Conservation (phyloP, 768 basidiomycete genomes). For the Psilocybe cyanescens region DNA sequence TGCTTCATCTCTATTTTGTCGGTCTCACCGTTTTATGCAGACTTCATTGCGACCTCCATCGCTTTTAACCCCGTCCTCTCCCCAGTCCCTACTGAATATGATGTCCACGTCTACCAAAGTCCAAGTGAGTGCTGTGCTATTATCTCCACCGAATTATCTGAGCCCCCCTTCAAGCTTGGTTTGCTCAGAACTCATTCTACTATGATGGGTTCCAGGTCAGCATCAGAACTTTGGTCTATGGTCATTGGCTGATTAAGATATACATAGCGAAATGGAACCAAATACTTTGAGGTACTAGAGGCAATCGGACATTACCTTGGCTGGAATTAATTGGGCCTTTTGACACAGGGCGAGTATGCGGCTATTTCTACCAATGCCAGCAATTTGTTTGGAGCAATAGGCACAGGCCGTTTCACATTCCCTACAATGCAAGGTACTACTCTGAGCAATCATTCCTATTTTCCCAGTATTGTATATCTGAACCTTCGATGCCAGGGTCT, state of each 20-base stretch:
- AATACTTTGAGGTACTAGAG: conserved; percentile 54
- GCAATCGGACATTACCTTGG: too few species aligned
- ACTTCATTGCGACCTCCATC: conserved; percentile 58
- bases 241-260: too few species aligned
- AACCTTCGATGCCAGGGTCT: conserved; percentile 36
- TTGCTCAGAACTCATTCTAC: conserved; percentile 43
- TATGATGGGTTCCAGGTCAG: conserved; percentile 40
- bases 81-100: conserved; percentile 55
- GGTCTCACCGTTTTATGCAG: conserved; percentile 29
- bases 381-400: conserved; percentile 48
- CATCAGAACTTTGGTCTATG: neutral
- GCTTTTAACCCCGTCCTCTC: conserved; percentile 46
- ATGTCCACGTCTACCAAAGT: conserved; percentile 62
- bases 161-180: conserved; percentile 35
- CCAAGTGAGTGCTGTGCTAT: conserved; percentile 39
- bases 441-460: neutral
- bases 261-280: conserved; percentile 58
- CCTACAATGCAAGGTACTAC: conserved; percentile 56
- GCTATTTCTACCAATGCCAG: conserved; percentile 57
- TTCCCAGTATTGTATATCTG: too few species aligned
- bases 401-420: conserved; percentile 50
- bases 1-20: neutral
- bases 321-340: neutral
- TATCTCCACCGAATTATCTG: too few species aligned
- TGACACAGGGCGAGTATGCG: conserved; percentile 57